phyloP scores from a whole-genome alignment of 768 basidiomycete species.

The Lentinus brumalis region DNA sequence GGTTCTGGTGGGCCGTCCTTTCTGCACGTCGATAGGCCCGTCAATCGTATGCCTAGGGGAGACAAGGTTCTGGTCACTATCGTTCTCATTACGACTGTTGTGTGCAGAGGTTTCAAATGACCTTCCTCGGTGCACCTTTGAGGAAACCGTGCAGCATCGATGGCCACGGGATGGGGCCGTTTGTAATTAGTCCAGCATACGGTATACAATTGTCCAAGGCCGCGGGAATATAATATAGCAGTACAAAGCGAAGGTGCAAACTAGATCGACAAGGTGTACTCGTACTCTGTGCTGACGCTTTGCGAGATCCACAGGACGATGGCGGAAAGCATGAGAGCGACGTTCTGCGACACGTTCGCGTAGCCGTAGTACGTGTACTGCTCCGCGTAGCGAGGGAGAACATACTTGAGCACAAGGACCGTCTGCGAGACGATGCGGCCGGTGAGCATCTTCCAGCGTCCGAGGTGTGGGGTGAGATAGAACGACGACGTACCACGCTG shows the following conservation, averaged over 20 bases:
- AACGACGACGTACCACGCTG: conserved; percentile 71
- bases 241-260: conserved; percentile 1
- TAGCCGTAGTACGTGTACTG: conserved; percentile 90
- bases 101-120: no score
- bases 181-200: not conserved
- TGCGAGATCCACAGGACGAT: conserved; percentile 93
- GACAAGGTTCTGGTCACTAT: no score
- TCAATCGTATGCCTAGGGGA: no score
- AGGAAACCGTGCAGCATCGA: not conserved
- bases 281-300: conserved; percentile 83
- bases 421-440: conserved; percentile 49
- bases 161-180: no score
- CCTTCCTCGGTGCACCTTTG: no score
- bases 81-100: no score
- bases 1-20: no score
- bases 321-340: conserved; percentile 80
- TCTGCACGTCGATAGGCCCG: no score
- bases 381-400: conserved; percentile 69
- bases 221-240: conserved; percentile 1
- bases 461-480: not conserved
- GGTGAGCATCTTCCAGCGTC: not conserved
- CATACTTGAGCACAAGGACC: conserved; percentile 87
- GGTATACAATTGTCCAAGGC: not conserved
- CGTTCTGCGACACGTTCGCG: conserved; percentile 94
- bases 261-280: conserved; percentile 71